phyloP scores from a whole-genome alignment of 768 basidiomycete genomes.

The Mycena metata region DNA sequence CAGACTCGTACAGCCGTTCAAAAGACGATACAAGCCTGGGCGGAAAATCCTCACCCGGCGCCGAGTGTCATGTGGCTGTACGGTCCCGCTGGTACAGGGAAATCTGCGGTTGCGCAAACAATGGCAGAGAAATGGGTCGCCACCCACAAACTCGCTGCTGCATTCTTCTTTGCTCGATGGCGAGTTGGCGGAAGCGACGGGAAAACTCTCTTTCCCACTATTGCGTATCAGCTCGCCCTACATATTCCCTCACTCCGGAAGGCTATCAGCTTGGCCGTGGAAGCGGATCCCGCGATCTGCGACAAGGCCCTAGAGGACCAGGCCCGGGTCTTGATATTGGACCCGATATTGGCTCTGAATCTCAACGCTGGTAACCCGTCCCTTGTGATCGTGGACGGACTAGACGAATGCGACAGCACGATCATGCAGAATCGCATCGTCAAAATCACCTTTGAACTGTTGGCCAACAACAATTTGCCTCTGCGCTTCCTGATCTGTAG shows the following conservation, averaged over 20 bases:
- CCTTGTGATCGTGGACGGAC: no score
- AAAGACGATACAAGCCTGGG: background rate
- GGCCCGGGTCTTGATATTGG: background rate
- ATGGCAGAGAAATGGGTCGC: constrained; percentile 12
- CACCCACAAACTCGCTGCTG: background rate
- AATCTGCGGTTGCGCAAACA: constrained; percentile 13
- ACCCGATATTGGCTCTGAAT: background rate
- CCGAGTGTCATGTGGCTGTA: constrained; percentile 7
- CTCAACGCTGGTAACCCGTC: background rate
- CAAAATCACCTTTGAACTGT: background rate
- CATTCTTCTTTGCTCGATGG: constrained; percentile 4
- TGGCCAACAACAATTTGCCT: background rate
- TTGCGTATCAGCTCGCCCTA: constrained; percentile 3
- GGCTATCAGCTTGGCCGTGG: background rate
- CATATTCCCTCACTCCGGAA: background rate
- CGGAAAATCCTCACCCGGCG: background rate
- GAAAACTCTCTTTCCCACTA: background rate
- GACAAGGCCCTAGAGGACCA: background rate
- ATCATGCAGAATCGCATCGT: background rate
- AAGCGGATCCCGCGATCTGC: background rate
- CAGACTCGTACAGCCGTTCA: background rate
- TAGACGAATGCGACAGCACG: background rate
- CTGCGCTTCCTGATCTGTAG: background rate
- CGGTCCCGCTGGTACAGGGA: constrained; percentile 11
- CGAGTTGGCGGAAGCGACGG: background rate